phyloP scores from a whole-genome alignment of 2,329 filamentous ascomycete species.

The Aspergillus ochraceoroseus region DNA sequence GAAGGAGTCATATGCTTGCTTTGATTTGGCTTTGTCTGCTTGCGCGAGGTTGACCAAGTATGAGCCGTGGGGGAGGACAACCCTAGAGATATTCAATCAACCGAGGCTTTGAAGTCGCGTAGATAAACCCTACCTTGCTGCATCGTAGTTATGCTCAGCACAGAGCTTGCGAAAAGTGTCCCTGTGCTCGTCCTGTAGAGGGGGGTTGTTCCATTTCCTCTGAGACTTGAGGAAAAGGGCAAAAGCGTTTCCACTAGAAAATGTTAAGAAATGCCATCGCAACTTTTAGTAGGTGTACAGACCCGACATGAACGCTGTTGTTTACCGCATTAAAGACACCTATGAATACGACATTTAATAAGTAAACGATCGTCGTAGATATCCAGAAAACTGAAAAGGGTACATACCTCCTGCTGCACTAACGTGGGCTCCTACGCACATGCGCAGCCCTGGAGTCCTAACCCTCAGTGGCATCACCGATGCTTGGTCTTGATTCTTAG shows the following conservation, averaged over 20 bases:
- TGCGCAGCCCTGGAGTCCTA: constrained; percentile 66
- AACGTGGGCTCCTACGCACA: constrained; percentile 90
- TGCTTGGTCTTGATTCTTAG: constrained; percentile 53
- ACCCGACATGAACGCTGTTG: constrained; percentile 72
- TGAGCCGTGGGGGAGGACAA: constrained; percentile 85
- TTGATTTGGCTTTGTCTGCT: constrained; percentile 69
- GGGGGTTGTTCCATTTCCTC: constrained; percentile 85
- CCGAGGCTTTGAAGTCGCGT: too few species aligned
- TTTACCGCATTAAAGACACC: constrained; percentile 82
- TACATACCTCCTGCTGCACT: constrained; percentile 74
- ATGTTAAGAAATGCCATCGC: constrained; percentile 1
- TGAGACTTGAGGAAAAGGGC: constrained; percentile 95
- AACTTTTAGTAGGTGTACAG: constrained; percentile 23
- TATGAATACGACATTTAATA: constrained; percentile 33
- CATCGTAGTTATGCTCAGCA: constrained; percentile 65
- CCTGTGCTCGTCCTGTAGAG: constrained; percentile 63
- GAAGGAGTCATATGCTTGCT: constrained; percentile 80
- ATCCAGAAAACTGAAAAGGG: neutral
- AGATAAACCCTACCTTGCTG: constrained; percentile 46
- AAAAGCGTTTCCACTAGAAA: constrained; percentile 72
- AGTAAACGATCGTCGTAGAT: constrained; percentile 8
- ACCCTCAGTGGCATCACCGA: constrained; percentile 59
- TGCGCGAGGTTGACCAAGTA: constrained; percentile 97
- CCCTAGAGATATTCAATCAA: too few species aligned
- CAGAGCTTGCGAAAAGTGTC: constrained; percentile 66